phyloP scores from a whole-genome alignment of 2,329 filamentous ascomycete genomes.

The Ilyonectria destructans region DNA sequence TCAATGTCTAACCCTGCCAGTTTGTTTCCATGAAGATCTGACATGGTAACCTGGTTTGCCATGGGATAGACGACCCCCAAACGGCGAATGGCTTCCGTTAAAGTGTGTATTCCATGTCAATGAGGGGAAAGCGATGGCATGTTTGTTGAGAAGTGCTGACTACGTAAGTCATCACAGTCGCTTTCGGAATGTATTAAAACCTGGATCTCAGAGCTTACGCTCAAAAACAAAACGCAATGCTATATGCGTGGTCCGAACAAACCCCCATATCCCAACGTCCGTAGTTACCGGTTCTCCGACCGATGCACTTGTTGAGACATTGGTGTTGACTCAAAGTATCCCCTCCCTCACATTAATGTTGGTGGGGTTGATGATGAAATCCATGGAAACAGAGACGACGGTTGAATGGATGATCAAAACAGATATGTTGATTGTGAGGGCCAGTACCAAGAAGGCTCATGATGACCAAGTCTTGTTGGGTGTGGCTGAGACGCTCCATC shows the following conservation, averaged over 20 bases:
- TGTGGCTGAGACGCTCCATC: not conserved
- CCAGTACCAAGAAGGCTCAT: not conserved
- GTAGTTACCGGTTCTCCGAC: too few species aligned
- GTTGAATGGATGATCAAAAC: not conserved
- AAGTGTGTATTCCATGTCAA: not conserved
- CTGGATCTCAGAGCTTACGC: not conserved
- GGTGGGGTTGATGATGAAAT: not conserved
- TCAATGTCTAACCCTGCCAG: not conserved
- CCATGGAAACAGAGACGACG: not conserved
- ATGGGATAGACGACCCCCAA: not conserved
- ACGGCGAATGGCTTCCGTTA: not conserved
- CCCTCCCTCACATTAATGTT: not conserved
- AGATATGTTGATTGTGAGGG: not conserved
- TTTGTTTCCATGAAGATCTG: not conserved
- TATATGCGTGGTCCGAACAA: not conserved
- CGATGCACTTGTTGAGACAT: constrained; percentile 17
- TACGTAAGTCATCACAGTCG: not conserved
- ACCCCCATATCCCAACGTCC: too few species aligned
- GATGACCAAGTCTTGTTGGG: not conserved
- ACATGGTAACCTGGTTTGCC: not conserved
- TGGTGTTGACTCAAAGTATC: not conserved
- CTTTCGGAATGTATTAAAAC: not conserved
- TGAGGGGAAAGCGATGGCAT: not conserved
- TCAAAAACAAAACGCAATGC: not conserved
- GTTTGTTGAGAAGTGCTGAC: not conserved